Evolutionary conservation across 768 basidiomycete genomes (phyloP), one percentile per base, ranked within the genome.

Genomic region (Crepidotus variabilis): DNA sequence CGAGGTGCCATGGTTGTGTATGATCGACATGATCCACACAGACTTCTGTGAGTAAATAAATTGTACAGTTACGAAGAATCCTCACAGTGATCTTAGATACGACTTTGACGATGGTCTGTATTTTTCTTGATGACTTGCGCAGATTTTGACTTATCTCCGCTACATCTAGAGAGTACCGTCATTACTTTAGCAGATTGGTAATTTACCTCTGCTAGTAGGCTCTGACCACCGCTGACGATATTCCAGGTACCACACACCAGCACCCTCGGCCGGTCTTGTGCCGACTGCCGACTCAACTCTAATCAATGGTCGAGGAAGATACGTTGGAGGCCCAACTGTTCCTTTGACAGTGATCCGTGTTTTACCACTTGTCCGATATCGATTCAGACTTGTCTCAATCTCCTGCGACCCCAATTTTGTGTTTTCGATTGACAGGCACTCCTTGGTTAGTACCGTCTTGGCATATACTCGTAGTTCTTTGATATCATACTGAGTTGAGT

Each of bases 261-360:
- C 72, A 0, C 63, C 56, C 10, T 49, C 61, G 1, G 69, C 69
- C 5, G 71, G 72, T 6, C 47, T 54, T 13, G 55, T 70, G 18
- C 69, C 73, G 20, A 60, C 57, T 2, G 57, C 75, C 2, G 69
- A 71, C 55, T 54, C 74, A 2, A 74, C 74, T 0, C 60, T 81
- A 14, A 78, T 82, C 58, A 82, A 82, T 52, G 81, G 81, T 1
- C 66, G 71, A 10, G 82, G 82, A n/a, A 75, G 80, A 23, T 77
- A 69, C 57, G 18, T 62, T 13, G 72, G 67, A 45, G 74, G 73
- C 1, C 71, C 77, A 13, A 51, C 61, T 1, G 62, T 71, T 7
- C 63, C 67, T 0, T 70, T 81, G 16, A 61, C 78, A 0, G 71
- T 78, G 1, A 63, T 79, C 22, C 71, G 62, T n/a, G 77, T 81